A percentile compares a stretch with the other conserved stretches of the same genome.
Evolutionary conservation across 2,329 filamentous ascomycete genomes (phyloP).

Genomic region (Colletotrichum ledebouriae): DNA sequence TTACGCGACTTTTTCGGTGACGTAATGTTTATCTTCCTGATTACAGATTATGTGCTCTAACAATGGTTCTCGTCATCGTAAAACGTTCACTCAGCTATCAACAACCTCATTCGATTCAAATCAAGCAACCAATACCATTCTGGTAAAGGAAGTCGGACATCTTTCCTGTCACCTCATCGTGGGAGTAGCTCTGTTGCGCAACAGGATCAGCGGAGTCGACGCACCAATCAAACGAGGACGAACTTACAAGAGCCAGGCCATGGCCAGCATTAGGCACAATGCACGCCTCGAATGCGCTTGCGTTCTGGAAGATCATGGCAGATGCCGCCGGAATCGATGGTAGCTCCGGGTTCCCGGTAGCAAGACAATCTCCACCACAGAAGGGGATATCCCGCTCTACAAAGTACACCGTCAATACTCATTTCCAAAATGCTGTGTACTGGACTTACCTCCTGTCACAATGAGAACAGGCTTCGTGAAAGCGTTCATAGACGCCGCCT

Average conservation of each 20-base stretch:
- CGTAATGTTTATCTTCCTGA: no score
- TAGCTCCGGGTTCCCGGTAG: conserved; percentile 54
- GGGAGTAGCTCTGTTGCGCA: conserved; percentile 48
- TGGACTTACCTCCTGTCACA: conserved; percentile 65
- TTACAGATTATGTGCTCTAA: no score
- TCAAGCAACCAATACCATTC: conserved; percentile 37
- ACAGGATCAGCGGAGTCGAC: background rate
- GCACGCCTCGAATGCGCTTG: conserved; percentile 64
- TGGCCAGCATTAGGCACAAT: conserved; percentile 67
- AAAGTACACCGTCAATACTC: background rate
- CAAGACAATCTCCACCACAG: conserved; percentile 72
- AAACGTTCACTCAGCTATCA: no score
- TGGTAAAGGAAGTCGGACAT: conserved; percentile 56
- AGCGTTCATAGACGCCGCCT: conserved; percentile 49
- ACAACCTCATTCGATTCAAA: background rate
- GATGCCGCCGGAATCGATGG: conserved; percentile 60
- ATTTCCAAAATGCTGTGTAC: no score
- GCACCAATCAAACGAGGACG: background rate
- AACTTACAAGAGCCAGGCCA: conserved; percentile 61
- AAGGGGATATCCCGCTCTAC: conserved; percentile 65
- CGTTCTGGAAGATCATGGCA: conserved; percentile 57
- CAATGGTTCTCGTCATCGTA: no score
- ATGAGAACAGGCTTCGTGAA: conserved; percentile 70
- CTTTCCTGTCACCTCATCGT: conserved; percentile 49
- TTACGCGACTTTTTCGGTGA: no score